A percentile compares a stretch with the other conserved stretches of the same genome.
phyloP scores from a whole-genome alignment of 192 early-diverging fungal genomes.

The Coemansia sp. region DNA sequence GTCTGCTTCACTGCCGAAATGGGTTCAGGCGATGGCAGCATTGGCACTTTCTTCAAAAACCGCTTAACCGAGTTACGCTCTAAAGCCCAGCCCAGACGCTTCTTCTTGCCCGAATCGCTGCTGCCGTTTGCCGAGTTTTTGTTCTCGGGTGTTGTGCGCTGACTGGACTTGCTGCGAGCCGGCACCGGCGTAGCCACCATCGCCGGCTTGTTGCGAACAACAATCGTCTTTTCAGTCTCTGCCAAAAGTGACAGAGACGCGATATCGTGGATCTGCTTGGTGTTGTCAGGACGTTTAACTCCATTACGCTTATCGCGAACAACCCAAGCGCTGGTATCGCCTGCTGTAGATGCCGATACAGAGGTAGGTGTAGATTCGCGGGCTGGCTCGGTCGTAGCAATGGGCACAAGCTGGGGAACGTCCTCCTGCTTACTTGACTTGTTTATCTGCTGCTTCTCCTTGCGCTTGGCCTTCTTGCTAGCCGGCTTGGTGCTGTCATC shows the following conservation, averaged over 20 bases:
- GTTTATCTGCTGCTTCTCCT: slow-evolving; percentile 17
- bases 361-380: background rate
- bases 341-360: too few relatives aligned
- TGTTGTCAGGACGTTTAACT: background rate
- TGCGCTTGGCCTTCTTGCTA: slow-evolving; percentile 38
- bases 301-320: slow-evolving; percentile 2
- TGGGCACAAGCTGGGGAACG: slow-evolving; percentile 25
- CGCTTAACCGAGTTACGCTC: slow-evolving; percentile 50
- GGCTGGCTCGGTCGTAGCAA: background rate
- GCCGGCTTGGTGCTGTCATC: slow-evolving; percentile 8
- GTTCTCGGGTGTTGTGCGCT: background rate
- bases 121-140: background rate
- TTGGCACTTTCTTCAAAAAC: slow-evolving; percentile 46
- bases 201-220: slow-evolving; percentile 19
- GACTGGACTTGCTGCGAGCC: background rate
- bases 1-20: slow-evolving; percentile 1
- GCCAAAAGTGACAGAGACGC: slow-evolving; percentile 14
- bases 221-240: slow-evolving; percentile 15
- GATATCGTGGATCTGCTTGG: slow-evolving; percentile 11
- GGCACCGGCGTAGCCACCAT: background rate
- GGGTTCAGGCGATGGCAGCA: slow-evolving; percentile 31
- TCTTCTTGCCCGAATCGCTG: slow-evolving; percentile 6
- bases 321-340: slow-evolving; percentile 10
- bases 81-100: slow-evolving; percentile 42
- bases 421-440: slow-evolving; percentile 1